These are phyloP conservation scores for Oryza coarctata DNA, from an alignment of 176 grass and related monocot species.

Conservation along the genomic window DNA sequence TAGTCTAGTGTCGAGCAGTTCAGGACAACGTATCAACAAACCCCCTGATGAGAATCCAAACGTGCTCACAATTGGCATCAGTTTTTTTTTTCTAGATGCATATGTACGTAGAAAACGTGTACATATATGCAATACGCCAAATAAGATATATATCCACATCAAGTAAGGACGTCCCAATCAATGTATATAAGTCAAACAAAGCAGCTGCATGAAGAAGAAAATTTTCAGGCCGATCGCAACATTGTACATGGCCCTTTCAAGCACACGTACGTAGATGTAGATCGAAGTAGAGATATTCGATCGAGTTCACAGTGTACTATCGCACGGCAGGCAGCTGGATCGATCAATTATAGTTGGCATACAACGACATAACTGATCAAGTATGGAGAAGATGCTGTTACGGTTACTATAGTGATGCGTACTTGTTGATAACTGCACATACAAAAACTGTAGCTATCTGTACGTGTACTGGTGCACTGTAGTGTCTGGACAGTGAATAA, in stretches of 20 bases:
- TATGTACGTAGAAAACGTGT: background rate
- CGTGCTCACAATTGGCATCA: background rate
- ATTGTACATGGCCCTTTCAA: constrained; percentile 17
- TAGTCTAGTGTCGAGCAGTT: background rate
- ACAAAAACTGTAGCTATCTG: background rate
- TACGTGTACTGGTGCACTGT: background rate
- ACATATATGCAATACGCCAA: background rate
- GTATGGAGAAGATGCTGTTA: background rate
- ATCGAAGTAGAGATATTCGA: background rate
- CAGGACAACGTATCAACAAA: background rate
- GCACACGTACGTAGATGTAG: background rate
- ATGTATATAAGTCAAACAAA: constrained; percentile 30
- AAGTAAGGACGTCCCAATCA: background rate
- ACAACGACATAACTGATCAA: background rate
- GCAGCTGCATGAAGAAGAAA: background rate
- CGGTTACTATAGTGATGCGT: background rate
- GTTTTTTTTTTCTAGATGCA: background rate
- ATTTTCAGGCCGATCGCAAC: background rate
- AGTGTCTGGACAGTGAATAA: background rate
- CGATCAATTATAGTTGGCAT: background rate
- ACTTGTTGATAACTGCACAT: background rate
- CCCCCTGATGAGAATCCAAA: background rate
- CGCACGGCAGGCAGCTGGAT: background rate
- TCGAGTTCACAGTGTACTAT: background rate
- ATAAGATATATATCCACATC: background rate